Evolutionary conservation across 202 grass and related monocot genomes (phyloP).

Genomic region (Zoysia matrella): DNA sequence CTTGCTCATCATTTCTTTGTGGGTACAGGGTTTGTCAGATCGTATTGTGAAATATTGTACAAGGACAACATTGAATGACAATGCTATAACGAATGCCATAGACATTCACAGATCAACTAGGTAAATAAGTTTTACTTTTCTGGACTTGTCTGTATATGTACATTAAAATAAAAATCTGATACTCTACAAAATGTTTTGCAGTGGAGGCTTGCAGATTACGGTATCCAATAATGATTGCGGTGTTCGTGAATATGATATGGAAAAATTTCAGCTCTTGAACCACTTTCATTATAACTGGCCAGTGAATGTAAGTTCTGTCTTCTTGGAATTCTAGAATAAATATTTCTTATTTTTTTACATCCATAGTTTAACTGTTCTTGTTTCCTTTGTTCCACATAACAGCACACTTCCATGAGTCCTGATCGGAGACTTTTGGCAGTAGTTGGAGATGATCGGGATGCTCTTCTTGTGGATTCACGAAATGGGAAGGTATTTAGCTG

Average conservation of each 20-base stretch:
- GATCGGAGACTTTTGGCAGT: constrained; percentile 77
- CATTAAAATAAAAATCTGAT: constrained; percentile 35
- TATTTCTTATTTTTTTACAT: constrained; percentile 2
- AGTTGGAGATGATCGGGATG: constrained; percentile 83
- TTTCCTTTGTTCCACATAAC: constrained; percentile 35
- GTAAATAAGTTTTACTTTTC: constrained; percentile 45
- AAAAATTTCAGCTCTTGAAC: constrained; percentile 77
- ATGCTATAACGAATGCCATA: constrained; percentile 36
- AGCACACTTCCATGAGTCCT: constrained; percentile 90
- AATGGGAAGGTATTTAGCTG: constrained; percentile 77
- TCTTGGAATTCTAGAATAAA: constrained; percentile 14
- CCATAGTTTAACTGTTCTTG: constrained; percentile 20
- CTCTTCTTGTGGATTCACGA: constrained; percentile 79
- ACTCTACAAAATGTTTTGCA: constrained; percentile 40
- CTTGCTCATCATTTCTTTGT: constrained; percentile 31
- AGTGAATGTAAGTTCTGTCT: constrained; percentile 77
- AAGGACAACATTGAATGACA: no score
- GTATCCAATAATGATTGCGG: constrained; percentile 86
- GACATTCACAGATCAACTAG: constrained; percentile 80
- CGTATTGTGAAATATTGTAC: no score
- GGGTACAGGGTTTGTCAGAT: constrained; percentile 65
- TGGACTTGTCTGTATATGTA: constrained; percentile 19
- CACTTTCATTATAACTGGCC: constrained; percentile 80
- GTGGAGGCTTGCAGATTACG: constrained; percentile 71
- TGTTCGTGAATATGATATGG: constrained; percentile 83